phyloP scores from a whole-genome alignment of 768 basidiomycete genomes.

The Phlegmacium glaucopus region DNA sequence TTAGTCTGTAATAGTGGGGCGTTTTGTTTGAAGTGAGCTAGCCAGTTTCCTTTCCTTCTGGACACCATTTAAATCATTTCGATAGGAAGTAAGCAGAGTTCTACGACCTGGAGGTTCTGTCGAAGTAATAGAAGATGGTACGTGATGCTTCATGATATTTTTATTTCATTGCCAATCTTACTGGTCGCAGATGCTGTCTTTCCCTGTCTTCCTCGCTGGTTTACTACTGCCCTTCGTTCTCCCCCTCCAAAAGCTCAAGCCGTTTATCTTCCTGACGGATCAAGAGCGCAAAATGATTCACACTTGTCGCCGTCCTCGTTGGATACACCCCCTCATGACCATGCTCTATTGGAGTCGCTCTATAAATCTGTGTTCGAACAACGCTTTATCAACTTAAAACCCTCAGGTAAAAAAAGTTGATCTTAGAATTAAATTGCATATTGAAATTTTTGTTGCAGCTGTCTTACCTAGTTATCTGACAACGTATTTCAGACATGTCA shows the following conservation, averaged over 20 bases:
- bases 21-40: constrained; percentile 56
- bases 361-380: constrained; percentile 65
- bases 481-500: constrained; percentile 66
- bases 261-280: constrained; percentile 48
- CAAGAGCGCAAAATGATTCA: constrained; percentile 34
- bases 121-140: constrained; percentile 74
- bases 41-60: background rate
- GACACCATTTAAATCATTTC: background rate
- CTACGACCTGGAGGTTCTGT: constrained; percentile 67
- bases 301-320: constrained; percentile 25
- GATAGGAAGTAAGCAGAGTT: constrained; percentile 69
- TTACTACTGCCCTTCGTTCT: constrained; percentile 63
- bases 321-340: constrained; percentile 50
- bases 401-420: constrained; percentile 46
- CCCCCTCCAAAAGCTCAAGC: constrained; percentile 46
- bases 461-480: constrained; percentile 68
- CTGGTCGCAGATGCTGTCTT: constrained; percentile 60
- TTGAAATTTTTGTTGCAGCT: constrained; percentile 33
- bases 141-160: constrained; percentile 8
- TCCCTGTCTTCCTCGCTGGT: constrained; percentile 75
- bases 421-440: background rate
- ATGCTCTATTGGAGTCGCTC: constrained; percentile 65
- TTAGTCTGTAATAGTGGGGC: constrained; percentile 51
- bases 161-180: background rate
- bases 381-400: constrained; percentile 69